Conservation (phyloP, 1,284 basidiomycete species). For the Coriolopsis trogii region DNA sequence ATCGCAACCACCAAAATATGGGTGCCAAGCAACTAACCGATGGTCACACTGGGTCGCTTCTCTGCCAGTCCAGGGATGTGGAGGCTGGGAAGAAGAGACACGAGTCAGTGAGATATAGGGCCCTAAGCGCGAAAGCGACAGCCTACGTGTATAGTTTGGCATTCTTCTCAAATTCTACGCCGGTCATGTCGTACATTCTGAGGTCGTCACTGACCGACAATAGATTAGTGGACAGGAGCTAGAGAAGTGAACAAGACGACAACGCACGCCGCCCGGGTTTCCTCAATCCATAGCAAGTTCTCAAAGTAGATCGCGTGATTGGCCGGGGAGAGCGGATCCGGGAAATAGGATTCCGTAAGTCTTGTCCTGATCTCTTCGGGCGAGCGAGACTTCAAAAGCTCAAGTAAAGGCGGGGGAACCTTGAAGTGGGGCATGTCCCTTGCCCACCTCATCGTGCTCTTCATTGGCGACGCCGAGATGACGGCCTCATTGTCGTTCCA, state of each 20-base stretch:
- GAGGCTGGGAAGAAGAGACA: conserved; percentile 44
- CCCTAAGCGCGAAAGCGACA: conserved; percentile 24
- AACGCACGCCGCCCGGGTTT: conserved; percentile 37
- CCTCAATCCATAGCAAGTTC: conserved; percentile 59
- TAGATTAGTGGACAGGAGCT: not conserved
- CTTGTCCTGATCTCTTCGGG: conserved; percentile 10
- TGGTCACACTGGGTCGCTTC: conserved; percentile 63
- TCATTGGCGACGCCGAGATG: conserved; percentile 7
- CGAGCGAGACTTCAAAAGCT: conserved; percentile 14
- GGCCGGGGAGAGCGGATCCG: conserved; percentile 37
- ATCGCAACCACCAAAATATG: not conserved
- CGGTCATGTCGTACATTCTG: conserved; percentile 53
- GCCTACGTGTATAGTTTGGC: conserved; percentile 48
- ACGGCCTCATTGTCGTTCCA: conserved; percentile 4
- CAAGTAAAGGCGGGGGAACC: conserved; percentile 8
- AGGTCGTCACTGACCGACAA: conserved; percentile 49
- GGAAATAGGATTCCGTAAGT: conserved; percentile 40
- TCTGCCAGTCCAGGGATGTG: conserved; percentile 65
- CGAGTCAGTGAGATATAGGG: not conserved
- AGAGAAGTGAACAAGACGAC: not conserved
- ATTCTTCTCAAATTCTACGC: conserved; percentile 40
- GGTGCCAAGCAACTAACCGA: conserved; percentile 49
- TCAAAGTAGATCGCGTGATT: conserved; percentile 54
- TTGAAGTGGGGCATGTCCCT: conserved; percentile 14
- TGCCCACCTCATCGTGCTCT: conserved; percentile 14